A percentile compares a stretch with the other conserved stretches of the same genome.
Conservation (phyloP, 192 early-diverging fungal genomes). For the Chytriomyces confervae region DNA sequence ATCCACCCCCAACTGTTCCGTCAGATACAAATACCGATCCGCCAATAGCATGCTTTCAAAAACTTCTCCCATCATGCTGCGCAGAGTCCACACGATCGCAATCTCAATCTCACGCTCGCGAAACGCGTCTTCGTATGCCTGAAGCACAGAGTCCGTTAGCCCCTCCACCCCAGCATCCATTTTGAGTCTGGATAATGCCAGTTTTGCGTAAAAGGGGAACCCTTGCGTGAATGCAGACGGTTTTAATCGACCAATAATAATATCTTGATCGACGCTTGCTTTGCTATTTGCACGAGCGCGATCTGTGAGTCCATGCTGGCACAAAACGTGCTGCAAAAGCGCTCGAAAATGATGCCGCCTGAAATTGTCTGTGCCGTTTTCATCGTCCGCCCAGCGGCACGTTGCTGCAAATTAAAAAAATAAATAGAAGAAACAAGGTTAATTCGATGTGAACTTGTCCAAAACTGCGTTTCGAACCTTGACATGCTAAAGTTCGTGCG, state of each 20-base stretch:
- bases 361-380: conserved; percentile 52
- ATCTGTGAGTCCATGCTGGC: conserved; percentile 33
- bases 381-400: conserved; percentile 68
- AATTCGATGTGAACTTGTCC: no score
- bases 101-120: conserved; percentile 58
- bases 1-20: conserved; percentile 40
- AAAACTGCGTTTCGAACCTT: conserved; percentile 32
- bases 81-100: conserved; percentile 81
- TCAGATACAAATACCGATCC: conserved; percentile 74
- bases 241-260: conserved; percentile 41
- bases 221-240: conserved; percentile 34
- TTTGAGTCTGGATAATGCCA: conserved; percentile 65
- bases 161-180: conserved; percentile 17
- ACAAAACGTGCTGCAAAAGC: conserved; percentile 65
- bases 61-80: conserved; percentile 72
- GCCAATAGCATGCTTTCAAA: conserved; percentile 80
- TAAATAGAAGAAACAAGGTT: no score
- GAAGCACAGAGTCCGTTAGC: conserved; percentile 46
- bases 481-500: conserved; percentile 60
- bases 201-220: conserved; percentile 43
- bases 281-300: conserved; percentile 21
- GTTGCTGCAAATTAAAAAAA: conserved; percentile 48
- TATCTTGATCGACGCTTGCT: conserved; percentile 15
- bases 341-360: conserved; percentile 76
- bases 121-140: conserved; percentile 39